Base-by-base conservation (phyloP, 2,329 filamentous ascomycete species). In the Cytospora piceicola region DNA sequence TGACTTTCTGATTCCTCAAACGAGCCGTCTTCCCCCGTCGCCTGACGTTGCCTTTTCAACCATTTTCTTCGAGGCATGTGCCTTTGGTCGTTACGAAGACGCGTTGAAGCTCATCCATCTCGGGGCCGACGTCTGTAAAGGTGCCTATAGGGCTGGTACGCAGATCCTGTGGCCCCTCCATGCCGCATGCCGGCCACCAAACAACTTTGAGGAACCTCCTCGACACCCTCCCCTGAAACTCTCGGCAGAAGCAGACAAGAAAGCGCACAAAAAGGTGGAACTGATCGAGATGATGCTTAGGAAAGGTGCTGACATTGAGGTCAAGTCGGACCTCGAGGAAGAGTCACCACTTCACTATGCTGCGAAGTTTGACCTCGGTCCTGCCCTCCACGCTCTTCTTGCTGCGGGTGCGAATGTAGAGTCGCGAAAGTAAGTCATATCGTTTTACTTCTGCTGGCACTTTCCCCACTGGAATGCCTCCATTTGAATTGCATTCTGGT, bases 61-160 rank as follows among this genome's bases (percentile, higher is more conserved):
- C 12, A 36, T 49, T 6, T 52, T 65, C 20, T 42, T 62, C 24
- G 63, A 65, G 34, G 58, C 63, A 5, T 39, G 29, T 46, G 20
- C 3, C 8, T 63, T 17, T 20, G 63, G 63, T n/a, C 49, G 34
- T 51, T 65, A 55, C 27, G 15, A n/a, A 20, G 63, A 63, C 34
- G 63, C 63, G 15, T 32, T 58, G 3, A 62, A 24, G n/a, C 63
- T 65, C 22, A 30, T 63, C 11, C n/a, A 58, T 4, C 59, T 63
- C 7, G 63, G 63, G 17, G 63, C 63, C 9, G 51, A 65, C n/a
- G 63, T 63, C 24, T 54, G 62, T 24, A 62, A 42, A 51, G 63
- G 63, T n/a, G 4, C 11, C 9, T 39, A 42, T 14, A 36, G 6
- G 20, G 14, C 9, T 20, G 54, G 27, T 51, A 22, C 24, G 24